Evolutionary conservation across 2,329 filamentous ascomycete genomes (phyloP).

Genomic region (Venturia pyrina): DNA sequence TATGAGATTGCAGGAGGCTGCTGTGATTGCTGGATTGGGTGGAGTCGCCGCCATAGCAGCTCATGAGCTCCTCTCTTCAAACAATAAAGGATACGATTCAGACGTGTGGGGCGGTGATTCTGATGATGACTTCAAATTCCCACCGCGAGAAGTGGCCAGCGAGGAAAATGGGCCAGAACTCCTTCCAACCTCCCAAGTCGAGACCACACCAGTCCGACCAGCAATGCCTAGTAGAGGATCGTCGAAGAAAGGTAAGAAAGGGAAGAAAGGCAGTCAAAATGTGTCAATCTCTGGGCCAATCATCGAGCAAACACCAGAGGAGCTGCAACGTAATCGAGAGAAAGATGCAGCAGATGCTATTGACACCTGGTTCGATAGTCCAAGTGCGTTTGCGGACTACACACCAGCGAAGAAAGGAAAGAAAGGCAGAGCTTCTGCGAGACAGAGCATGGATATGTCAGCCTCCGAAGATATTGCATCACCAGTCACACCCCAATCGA

Average conservation of each 20-base stretch:
- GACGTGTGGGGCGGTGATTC: not conserved
- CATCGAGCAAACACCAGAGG: not conserved
- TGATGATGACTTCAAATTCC: conserved; percentile 4
- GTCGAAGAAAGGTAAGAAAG: conserved; percentile 22
- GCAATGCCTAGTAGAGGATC: conserved; percentile 17
- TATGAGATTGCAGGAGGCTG: conserved; percentile 6
- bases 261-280: conserved; percentile 12
- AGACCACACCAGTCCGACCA: conserved; percentile 15
- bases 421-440: conserved; percentile 18
- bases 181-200: conserved; percentile 6
- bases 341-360: conserved; percentile 9
- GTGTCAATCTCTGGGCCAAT: not conserved
- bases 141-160: not conserved
- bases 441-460: conserved; percentile 1
- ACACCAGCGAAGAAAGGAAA: conserved; percentile 24
- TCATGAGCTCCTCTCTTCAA: conserved; percentile 10
- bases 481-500: not conserved
- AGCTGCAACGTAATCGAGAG: conserved; percentile 6
- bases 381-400: conserved; percentile 3
- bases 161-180: conserved; percentile 5
- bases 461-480: not conserved
- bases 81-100: not conserved
- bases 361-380: conserved; percentile 3
- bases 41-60: conserved; percentile 10
- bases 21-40: conserved; percentile 6